These are phyloP conservation scores for Periglandula ipomoeae DNA, from an alignment of 2,329 filamentous ascomycete species.

Conservation along the genomic window DNA sequence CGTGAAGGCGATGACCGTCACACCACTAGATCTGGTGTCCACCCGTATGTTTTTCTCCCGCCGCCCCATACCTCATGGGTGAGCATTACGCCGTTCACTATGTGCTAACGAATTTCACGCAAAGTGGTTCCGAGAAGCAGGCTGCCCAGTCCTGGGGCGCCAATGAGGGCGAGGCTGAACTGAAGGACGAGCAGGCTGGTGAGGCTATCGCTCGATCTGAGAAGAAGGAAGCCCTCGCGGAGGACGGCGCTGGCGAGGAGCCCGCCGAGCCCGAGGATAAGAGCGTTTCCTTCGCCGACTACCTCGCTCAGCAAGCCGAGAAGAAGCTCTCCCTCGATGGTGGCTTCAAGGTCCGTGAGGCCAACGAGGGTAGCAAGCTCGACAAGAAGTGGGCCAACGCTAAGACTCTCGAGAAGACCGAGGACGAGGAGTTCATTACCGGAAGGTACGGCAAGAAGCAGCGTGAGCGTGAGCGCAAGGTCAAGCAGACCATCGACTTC, in stretches of 20 bases:
- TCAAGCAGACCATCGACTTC: slow-evolving; percentile 83
- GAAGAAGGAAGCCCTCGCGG: slow-evolving; percentile 57
- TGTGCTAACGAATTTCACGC: slow-evolving; percentile 13
- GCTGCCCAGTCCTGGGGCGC: slow-evolving; percentile 84
- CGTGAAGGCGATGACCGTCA: slow-evolving; percentile 50
- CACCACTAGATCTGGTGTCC: slow-evolving; percentile 30
- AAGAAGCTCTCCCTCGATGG: slow-evolving; percentile 67
- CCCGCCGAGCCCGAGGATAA: slow-evolving; percentile 68
- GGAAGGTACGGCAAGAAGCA: slow-evolving; percentile 65
- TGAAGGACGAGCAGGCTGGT: slow-evolving; percentile 84
- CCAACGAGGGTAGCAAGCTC: slow-evolving; percentile 82
- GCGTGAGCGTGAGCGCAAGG: slow-evolving; percentile 83
- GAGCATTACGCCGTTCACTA: slow-evolving; percentile 4
- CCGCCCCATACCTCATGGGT: neutral
- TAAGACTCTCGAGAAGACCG: slow-evolving; percentile 59
- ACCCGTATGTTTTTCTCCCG: slow-evolving; percentile 32
- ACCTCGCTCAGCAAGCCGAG: slow-evolving; percentile 62
- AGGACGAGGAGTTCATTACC: slow-evolving; percentile 69
- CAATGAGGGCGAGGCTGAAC: slow-evolving; percentile 70
- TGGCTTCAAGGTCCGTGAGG: slow-evolving; percentile 64
- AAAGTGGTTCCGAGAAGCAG: slow-evolving; percentile 75
- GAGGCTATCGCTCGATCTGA: slow-evolving; percentile 83
- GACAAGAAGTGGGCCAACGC: slow-evolving; percentile 91
- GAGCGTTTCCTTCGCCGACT: slow-evolving; percentile 82
- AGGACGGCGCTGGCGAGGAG: slow-evolving; percentile 37